Evolutionary conservation across 2,329 filamentous ascomycete genomes (phyloP), one percentile per base, ranked within the genome.

Genomic region (Neonectria coccinea): DNA sequence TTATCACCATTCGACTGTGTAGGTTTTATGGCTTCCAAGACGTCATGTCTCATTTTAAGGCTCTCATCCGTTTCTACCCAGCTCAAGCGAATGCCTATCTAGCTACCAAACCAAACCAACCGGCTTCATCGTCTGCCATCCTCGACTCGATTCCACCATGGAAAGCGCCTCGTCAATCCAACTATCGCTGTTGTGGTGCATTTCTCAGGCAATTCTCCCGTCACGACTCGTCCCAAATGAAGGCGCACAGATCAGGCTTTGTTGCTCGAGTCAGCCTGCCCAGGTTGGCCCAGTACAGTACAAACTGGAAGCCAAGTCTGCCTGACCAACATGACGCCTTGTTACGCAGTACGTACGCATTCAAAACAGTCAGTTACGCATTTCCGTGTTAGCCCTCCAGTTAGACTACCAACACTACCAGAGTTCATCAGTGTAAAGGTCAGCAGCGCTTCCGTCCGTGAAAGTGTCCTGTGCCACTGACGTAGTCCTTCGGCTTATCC

Each of bases 251-350:
- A 33, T 47, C 36, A 27, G 20, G 50, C 44, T 47, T 45, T n/a
- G 20, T 62, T 57, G 20, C 48, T 57, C 45, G 56, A 58, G 45
- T 58, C 56, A 58, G 47, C 45, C 47, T 25, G 47, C 11, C 25
- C 33, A 18, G 25, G 12, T n/a, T 31, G 45, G 50, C n/a, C 36
- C 47, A 41, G 39, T 11, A 20, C 47, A 50, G 36, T 22, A 22
- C 22, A 22, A n/a, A 20, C 45, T 41, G 47, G 25, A 25, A 20
- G 12, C 44, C 44, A 27, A 47, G 45, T 45, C 56, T 47, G 48
- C 51, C 50, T 60, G 50, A 33, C 57, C 57, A 42, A 29, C 57
- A 41, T 18, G 8, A 41, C n/a, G 39, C n/a, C 39, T 18, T 20
- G 39, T 9, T 42, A 20, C 39, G 25, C 25, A 25, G 25, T 25